Evolutionary conservation across 225 moss, liverwort and hornwort genomes (phyloP).

Genomic region (Pseudoscleropodium purum): DNA sequence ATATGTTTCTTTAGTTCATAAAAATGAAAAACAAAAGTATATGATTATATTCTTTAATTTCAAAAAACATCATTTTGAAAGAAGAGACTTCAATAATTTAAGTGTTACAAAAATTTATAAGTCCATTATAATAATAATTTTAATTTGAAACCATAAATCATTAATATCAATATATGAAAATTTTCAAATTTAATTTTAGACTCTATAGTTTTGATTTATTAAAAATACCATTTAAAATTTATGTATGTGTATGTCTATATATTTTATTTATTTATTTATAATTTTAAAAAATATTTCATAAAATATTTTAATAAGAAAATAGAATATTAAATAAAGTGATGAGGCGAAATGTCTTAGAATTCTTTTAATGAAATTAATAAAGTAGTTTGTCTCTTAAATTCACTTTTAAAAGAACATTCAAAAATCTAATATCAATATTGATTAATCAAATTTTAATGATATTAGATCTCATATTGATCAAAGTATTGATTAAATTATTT

Average conservation of each 20-base stretch:
- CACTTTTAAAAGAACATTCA: background rate
- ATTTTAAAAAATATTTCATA: too few relatives aligned
- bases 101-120: too few relatives aligned
- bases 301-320: background rate
- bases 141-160: too few relatives aligned
- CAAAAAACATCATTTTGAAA: background rate
- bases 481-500: background rate
- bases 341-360: background rate
- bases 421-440: too few relatives aligned
- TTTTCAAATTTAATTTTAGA: background rate
- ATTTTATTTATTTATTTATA: too few relatives aligned
- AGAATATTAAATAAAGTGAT: background rate
- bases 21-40: too few relatives aligned
- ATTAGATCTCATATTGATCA: background rate
- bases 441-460: background rate
- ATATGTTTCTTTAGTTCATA: background rate
- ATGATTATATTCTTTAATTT: too few relatives aligned
- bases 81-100: too few relatives aligned
- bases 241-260: too few relatives aligned
- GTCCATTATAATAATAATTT: background rate
- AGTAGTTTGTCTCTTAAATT: background rate
- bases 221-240: too few relatives aligned
- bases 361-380: rapidly evolving
- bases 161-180: background rate
- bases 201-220: too few relatives aligned